These are phyloP conservation scores for Hortiboletus rubellus DNA, from an alignment of 1,284 basidiomycete genomes.

Conservation along the genomic window DNA sequence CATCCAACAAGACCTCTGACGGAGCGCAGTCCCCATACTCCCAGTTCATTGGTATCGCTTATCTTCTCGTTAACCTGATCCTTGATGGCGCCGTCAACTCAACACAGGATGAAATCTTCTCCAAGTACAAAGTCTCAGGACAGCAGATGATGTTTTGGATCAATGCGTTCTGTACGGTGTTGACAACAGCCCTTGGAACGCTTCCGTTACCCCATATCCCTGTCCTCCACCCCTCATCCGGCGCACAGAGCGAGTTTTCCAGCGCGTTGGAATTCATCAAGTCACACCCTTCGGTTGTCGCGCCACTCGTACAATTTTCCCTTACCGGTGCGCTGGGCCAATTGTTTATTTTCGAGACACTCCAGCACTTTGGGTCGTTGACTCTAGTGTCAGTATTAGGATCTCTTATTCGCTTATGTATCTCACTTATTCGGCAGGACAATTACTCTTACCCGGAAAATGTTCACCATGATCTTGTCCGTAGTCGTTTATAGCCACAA, in stretches of 20 bases:
- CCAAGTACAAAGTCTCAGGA: constrained; percentile 74
- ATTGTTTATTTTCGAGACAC: constrained; percentile 97
- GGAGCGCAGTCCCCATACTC: constrained; percentile 43
- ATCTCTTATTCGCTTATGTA: background rate
- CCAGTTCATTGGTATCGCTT: constrained; percentile 64
- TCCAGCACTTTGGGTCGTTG: constrained; percentile 93
- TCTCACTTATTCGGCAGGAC: constrained; percentile 51
- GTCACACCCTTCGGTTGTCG: constrained; percentile 76
- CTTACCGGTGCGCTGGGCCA: constrained; percentile 93
- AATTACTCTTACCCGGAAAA: constrained; percentile 94
- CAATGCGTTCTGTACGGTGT: constrained; percentile 77
- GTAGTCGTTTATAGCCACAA: constrained; percentile 92
- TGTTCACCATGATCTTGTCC: constrained; percentile 97
- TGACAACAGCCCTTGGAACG: constrained; percentile 65
- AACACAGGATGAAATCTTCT: constrained; percentile 98
- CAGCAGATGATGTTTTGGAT: constrained; percentile 99
- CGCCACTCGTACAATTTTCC: constrained; percentile 84
- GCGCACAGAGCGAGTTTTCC: constrained; percentile 64
- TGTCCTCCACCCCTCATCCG: constrained; percentile 64
- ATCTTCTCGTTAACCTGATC: constrained; percentile 83
- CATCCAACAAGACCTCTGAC: constrained; percentile 36
- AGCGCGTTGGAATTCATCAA: constrained; percentile 76
- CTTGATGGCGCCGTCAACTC: constrained; percentile 95
- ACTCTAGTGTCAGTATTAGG: constrained; percentile 77
- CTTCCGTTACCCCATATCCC: constrained; percentile 76